phyloP scores from a whole-genome alignment of 495 filamentous ascomycete genomes.

The Annulohypoxylon bovei region DNA sequence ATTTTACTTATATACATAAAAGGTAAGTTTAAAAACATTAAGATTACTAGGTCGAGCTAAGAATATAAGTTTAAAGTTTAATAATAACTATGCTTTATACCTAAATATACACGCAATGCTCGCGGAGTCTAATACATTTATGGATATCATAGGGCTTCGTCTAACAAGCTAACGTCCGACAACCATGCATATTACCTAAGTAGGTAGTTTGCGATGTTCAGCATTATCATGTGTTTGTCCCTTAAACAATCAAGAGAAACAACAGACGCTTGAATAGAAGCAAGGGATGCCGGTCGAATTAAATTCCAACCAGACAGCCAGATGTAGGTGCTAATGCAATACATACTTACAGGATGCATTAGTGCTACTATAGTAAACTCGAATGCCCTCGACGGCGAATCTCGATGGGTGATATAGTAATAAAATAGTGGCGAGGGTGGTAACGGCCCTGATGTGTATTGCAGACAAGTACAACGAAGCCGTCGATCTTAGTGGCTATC shows the following conservation, averaged over 20 bases:
- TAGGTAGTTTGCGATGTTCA: neutral
- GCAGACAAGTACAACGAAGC: constrained; percentile 27
- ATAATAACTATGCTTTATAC: neutral
- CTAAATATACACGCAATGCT: neutral
- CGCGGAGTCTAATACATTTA: neutral
- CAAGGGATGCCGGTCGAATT: constrained; percentile 32
- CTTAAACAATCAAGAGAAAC: constrained; percentile 8
- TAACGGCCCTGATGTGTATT: constrained; percentile 38
- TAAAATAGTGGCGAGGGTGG: constrained; percentile 26
- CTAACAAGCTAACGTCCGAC: neutral
- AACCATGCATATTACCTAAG: constrained; percentile 7
- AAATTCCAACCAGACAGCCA: neutral
- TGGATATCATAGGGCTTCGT: neutral
- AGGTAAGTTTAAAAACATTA: neutral
- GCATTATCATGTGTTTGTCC: constrained; percentile 25
- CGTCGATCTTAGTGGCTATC: constrained; percentile 11
- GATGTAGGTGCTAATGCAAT: constrained; percentile 16
- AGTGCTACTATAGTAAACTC: constrained; percentile 9
- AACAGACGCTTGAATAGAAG: constrained; percentile 17
- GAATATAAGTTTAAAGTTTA: neutral
- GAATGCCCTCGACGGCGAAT: constrained; percentile 5
- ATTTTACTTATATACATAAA: neutral
- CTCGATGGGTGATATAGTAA: neutral
- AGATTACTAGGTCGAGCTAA: neutral
- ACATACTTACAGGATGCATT: constrained; percentile 25